A percentile compares a stretch with the other conserved stretches of the same genome.
Evolutionary conservation across 768 basidiomycete species (phyloP).

Genomic region (Termitomyces sp.): DNA sequence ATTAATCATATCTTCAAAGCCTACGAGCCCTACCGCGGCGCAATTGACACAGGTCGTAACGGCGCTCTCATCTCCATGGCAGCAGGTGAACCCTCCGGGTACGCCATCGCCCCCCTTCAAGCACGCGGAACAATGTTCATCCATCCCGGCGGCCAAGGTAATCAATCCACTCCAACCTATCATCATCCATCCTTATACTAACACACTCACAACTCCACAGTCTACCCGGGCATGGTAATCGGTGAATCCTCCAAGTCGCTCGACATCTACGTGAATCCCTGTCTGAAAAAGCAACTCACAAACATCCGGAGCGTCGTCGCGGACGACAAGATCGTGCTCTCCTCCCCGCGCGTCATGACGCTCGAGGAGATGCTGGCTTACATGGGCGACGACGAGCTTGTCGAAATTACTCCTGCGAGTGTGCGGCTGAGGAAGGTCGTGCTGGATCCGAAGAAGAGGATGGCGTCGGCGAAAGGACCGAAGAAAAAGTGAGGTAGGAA

Average conservation of each 20-base stretch:
- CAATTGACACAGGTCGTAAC: conserved; percentile 42
- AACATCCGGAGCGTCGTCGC: conserved; percentile 45
- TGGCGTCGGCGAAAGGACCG: neutral
- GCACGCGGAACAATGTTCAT: conserved; percentile 44
- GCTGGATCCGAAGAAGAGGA: neutral
- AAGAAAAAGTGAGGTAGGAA: neutral
- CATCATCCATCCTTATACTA: neutral
- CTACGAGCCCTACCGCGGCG: conserved; percentile 38
- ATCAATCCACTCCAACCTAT: neutral
- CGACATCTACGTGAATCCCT: conserved; percentile 44
- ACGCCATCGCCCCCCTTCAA: conserved; percentile 45
- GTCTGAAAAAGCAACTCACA: conserved; percentile 44
- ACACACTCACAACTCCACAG: conserved; percentile 15
- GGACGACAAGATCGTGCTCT: conserved; percentile 45
- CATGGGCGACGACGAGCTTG: conserved; percentile 45
- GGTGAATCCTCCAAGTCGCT: conserved; percentile 43
- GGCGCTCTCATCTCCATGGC: conserved; percentile 45
- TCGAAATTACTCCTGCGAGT: conserved; percentile 40
- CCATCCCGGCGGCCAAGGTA: conserved; percentile 36
- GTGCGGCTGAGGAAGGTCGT: conserved; percentile 37
- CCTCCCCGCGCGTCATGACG: conserved; percentile 37
- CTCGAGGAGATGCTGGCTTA: conserved; percentile 43
- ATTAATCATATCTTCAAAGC: conserved; percentile 50
- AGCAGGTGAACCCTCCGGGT: conserved; percentile 39
- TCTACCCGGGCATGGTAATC: conserved; percentile 49